Evolutionary conservation across 192 early-diverging fungal genomes (phyloP), one percentile per base, ranked within the genome.

Genomic region (Coemansia sp.): DNA sequence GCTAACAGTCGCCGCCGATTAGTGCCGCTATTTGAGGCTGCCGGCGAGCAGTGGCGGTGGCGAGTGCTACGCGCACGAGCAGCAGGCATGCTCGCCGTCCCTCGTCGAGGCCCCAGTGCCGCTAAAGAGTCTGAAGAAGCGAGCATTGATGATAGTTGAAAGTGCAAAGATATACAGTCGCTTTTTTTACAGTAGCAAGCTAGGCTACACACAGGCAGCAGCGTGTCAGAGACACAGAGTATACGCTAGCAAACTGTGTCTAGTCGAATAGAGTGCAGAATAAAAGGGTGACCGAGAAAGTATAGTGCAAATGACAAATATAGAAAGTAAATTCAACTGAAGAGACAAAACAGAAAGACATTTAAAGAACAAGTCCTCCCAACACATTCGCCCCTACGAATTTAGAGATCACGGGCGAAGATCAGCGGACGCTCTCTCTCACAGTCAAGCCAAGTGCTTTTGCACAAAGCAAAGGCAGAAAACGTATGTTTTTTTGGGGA

Each of bases 1-100:
- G 70, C 52, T 8, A 67, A 34, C 41, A 72, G 62, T 27, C 70
- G 75, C 38, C 75, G 75, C n/a, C 75, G 66, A 47, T 72, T 53
- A 11, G 69, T 71, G 49, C 55, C 66, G 66, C 69, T 71, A 39
- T 61, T 13, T 5, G 57, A 58, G 13, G 57, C 57, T 36, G 74
- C 50, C 20, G 74, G 64, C 49, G 69, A 64, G 6, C 53, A 8
- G 12, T 66, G 71, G 43, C 50, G 73, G 64, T 50, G 24, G 50
- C 47, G 53, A 18, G 53, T 34, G 44, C 46, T 74, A 38, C 72
- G 49, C n/a, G 20, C 44, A 43, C 72, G 66, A 15, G 50, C 24
- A 34, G 66, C 20, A 24, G 61, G 52, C 52, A 39, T 60, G 50
- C 66, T 31, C 20, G 62, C 58, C 27, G 61, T 68, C 36, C 50